Base-by-base conservation (phyloP, 352 stramenopile genomes). In the Globisporangium emineosum region DNA sequence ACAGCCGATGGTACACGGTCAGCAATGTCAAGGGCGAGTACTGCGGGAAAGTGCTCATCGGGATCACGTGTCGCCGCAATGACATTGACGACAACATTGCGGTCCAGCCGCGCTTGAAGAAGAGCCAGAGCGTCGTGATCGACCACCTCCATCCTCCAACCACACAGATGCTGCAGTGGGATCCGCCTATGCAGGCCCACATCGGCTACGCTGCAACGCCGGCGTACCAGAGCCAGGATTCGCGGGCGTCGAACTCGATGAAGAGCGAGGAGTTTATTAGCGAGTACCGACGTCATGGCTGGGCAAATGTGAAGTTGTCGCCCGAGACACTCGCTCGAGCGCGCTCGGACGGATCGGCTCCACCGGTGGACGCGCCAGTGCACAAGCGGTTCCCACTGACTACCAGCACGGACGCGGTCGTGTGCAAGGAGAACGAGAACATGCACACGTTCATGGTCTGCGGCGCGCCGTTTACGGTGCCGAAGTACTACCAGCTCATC, bases 391-490 rank as follows among this genome's bases (percentile, higher is more conserved):
- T 84, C 33, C 65, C 72, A 9, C 60, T 66, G 19, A 70, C 32
- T 9, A 78, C 55, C 50, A 67, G 57, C 57, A 68, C 57, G 2
- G 82, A 93, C 40, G 81, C 86, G 7, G 69, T 95, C 9, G 71
- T 80, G 35, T 95, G 86, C 68, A 93, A 95, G 65, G 86, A 95
- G 43, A 92, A 95, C 62, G 79, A 84, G 32, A 78, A 86, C 37
- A 95, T 95, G 86, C 87, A 95, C 70, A 93, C 86, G 15, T 96
- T 94, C 58, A 94, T 93, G 79, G 88, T 96, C 33, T 95, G 86
- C 47, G 87, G 88, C n/a, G 88, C 87, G 52, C 85, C 84, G 13
- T 96, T 96, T 55, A 92, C 82, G 51, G 91, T 96, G 51, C 84
- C 88, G 9, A 75, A 79, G 49, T 81, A 94, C 73, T 96, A 96